Evolutionary conservation across 352 stramenopile species (phyloP).

Genomic region (Plasmopara viticola): DNA sequence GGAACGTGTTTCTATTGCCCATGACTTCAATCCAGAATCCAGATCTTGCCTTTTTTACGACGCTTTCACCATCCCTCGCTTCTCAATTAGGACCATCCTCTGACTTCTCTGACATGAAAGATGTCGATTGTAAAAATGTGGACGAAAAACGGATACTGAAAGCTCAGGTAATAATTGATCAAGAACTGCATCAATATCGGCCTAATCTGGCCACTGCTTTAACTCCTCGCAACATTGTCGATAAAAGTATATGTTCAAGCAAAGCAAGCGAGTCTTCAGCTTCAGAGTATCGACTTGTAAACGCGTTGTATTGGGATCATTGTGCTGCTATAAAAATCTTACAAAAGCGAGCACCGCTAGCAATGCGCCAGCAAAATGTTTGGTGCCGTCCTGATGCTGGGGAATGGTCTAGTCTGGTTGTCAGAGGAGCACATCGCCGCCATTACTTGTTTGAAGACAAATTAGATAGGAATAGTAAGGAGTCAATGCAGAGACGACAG

Average conservation of each 20-base stretch:
- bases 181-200: constrained; percentile 58
- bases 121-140: constrained; percentile 29
- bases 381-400: constrained; percentile 71
- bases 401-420: constrained; percentile 58
- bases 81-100: constrained; percentile 13
- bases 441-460: constrained; percentile 69
- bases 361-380: constrained; percentile 42
- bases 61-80: constrained; percentile 17
- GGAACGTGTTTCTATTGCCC: constrained; percentile 68
- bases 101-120: constrained; percentile 6
- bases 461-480: constrained; percentile 43
- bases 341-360: constrained; percentile 38
- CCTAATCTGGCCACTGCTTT: constrained; percentile 26
- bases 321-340: constrained; percentile 60
- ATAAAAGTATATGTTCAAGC: background rate
- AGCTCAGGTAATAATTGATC: constrained; percentile 50
- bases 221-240: background rate
- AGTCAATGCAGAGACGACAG: constrained; percentile 44
- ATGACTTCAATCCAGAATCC: constrained; percentile 59
- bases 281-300: constrained; percentile 32
- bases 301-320: constrained; percentile 80
- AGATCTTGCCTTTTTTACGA: constrained; percentile 40
- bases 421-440: constrained; percentile 51
- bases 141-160: constrained; percentile 42
- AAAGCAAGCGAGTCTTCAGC: constrained; percentile 2